Evolutionary conservation across 164 flowering plant species (phyloP).

Genomic region (Buxus sempervirens): DNA sequence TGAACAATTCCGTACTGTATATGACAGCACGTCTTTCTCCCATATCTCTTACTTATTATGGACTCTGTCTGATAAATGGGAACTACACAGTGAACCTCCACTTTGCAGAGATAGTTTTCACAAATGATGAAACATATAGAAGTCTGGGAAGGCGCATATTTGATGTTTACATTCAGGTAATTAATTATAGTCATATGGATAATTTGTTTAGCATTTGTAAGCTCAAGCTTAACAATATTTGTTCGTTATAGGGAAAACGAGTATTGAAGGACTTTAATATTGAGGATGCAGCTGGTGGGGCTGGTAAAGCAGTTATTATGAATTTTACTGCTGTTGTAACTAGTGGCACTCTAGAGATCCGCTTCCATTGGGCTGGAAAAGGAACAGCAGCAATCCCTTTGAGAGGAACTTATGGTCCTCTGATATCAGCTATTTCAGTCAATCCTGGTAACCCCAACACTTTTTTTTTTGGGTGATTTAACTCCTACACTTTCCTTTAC

Average conservation of each 20-base stretch:
- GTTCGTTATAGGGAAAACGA: constrained; percentile 24
- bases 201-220: neutral
- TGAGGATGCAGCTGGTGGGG: constrained; percentile 46
- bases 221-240: neutral
- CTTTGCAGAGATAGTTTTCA: constrained; percentile 62
- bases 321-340: constrained; percentile 28
- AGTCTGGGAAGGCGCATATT: constrained; percentile 69
- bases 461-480: too few relatives aligned
- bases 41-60: constrained; percentile 60
- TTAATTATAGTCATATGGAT: neutral
- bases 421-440: constrained; percentile 52
- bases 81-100: constrained; percentile 54
- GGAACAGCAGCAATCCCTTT: constrained; percentile 39
- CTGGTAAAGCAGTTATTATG: constrained; percentile 23
- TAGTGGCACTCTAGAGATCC: constrained; percentile 31
- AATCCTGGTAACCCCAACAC: constrained; percentile 25
- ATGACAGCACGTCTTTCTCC: constrained; percentile 52
- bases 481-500: too few relatives aligned
- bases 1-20: constrained; percentile 30
- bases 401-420: constrained; percentile 48
- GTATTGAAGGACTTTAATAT: constrained; percentile 60
- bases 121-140: constrained; percentile 36
- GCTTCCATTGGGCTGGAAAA: constrained; percentile 51
- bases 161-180: constrained; percentile 67
- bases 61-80: constrained; percentile 48